Base-by-base conservation (phyloP, 441 rosid species). In the Lepidium campestre region DNA sequence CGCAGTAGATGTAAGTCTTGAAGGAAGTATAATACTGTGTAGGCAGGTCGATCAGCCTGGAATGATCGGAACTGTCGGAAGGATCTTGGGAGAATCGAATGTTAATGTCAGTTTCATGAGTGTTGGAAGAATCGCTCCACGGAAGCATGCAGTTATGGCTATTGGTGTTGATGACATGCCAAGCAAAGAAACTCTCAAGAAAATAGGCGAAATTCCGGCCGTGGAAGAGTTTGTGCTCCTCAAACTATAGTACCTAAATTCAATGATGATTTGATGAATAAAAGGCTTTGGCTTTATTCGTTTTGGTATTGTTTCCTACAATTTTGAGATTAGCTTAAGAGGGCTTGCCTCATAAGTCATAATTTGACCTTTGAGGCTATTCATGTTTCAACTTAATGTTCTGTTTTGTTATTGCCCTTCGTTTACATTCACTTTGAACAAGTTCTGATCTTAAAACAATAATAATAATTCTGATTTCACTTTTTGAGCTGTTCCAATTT, bases 131-230 rank as follows among this genome's bases (percentile, higher is more conserved):
- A 82, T 76, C 2, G 78, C 77, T n/a, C 75, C 74, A 0, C 40
- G 76, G 48, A 79, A 76, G 63, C 85, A 83, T 45, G 86, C 85
- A 0, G 73, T 83, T 12, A 86, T 86, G 86, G 80, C 88, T 7
- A 83, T 79, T 31, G 86, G 85, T 4, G 88, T 83, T 7, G 91
- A 86, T 13, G 86, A 86, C n/a, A 81, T 80, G 62, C 88, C 88
- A n/a, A 68, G 55, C 53, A 74, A 62, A 59, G 83, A 74, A 17
- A 78, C 78, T 11, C 59, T 80, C 6, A 79, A 42, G 78, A 80
- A 70, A 49, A 80, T 83, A 17, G 86, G 88, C 2, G 80, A 74
- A n/a, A 78, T 75, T 19, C 65, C 78, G 0, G 85, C 85, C 2
- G 62, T 83, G 15, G 84, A 83, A 39, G 88, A 86, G 65, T 86